phyloP scores from a whole-genome alignment of 2,329 filamentous ascomycete genomes.

The Nemania diffusa region DNA sequence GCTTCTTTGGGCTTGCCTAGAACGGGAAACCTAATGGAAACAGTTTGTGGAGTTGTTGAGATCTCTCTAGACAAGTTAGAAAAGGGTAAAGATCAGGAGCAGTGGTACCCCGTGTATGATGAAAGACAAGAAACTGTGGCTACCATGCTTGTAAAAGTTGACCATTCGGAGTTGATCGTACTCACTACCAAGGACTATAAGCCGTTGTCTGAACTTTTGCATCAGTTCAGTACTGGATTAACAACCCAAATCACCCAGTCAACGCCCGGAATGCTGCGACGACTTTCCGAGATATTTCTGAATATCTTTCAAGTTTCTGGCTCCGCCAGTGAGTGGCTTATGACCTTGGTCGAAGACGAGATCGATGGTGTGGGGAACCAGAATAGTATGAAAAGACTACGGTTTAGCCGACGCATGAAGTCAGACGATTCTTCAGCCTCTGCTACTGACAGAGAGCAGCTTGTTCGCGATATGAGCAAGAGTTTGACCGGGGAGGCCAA shows the following conservation, averaged over 20 bases:
- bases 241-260: slow-evolving; percentile 86
- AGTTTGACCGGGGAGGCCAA: slow-evolving; percentile 89
- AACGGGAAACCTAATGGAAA: slow-evolving; percentile 59
- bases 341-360: slow-evolving; percentile 92
- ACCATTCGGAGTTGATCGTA: slow-evolving; percentile 89
- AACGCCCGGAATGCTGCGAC: slow-evolving; percentile 79
- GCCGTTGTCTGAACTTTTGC: slow-evolving; percentile 82
- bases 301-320: slow-evolving; percentile 97
- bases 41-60: slow-evolving; percentile 78
- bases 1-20: slow-evolving; percentile 56
- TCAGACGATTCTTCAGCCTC: slow-evolving; percentile 76
- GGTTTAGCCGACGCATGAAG: slow-evolving; percentile 76
- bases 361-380: slow-evolving; percentile 93
- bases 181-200: slow-evolving; percentile 88
- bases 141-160: slow-evolving; percentile 84
- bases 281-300: slow-evolving; percentile 85
- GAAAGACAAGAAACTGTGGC: slow-evolving; percentile 80
- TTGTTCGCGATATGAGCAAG: slow-evolving; percentile 81
- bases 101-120: slow-evolving; percentile 87
- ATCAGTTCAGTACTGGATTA: slow-evolving; percentile 83
- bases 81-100: slow-evolving; percentile 79
- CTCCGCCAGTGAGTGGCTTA: slow-evolving; percentile 86
- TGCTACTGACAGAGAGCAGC: slow-evolving; percentile 72
- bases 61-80: slow-evolving; percentile 83
- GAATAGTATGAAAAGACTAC: slow-evolving; percentile 75